Percentiles rank a stretch among this genome's conserved stretches.
Conservation (phyloP, 352 stramenopile species). For the Pythium aphanidermatum region DNA sequence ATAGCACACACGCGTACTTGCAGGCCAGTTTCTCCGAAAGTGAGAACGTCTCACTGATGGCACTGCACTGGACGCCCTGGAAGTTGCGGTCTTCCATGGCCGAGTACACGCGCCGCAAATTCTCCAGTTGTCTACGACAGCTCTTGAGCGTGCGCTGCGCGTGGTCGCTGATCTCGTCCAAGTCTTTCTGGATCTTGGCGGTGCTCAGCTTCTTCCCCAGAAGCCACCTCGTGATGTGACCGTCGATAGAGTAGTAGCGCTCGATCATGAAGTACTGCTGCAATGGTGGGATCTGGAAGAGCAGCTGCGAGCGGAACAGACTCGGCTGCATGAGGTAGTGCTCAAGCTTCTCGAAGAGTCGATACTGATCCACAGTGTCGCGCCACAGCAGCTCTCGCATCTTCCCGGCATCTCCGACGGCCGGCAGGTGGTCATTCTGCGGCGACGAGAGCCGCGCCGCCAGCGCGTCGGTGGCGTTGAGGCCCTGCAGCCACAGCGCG, state of each 20-base stretch:
- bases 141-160: constrained; percentile 62
- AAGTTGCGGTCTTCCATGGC: constrained; percentile 79
- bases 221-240: constrained; percentile 61
- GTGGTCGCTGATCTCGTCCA: constrained; percentile 77
- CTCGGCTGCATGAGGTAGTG: constrained; percentile 76
- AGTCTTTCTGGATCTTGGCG: constrained; percentile 76
- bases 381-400: constrained; percentile 69
- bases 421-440: constrained; percentile 35
- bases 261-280: constrained; percentile 82
- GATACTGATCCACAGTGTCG: constrained; percentile 81
- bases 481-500: constrained; percentile 69
- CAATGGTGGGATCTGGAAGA: constrained; percentile 74
- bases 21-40: constrained; percentile 66
- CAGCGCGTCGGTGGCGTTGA: constrained; percentile 54
- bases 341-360: constrained; percentile 79
- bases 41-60: constrained; percentile 53
- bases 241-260: constrained; percentile 74
- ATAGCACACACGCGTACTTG: constrained; percentile 79
- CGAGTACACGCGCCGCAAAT: constrained; percentile 66
- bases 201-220: constrained; percentile 72
- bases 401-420: constrained; percentile 40
- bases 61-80: constrained; percentile 37
- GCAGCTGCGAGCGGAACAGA: constrained; percentile 69
- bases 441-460: constrained; percentile 37
- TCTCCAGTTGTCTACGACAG: constrained; percentile 73